Evolutionary conservation across 208 protist genomes (phyloP).

Genomic region (Leishmania lainsoni): DNA sequence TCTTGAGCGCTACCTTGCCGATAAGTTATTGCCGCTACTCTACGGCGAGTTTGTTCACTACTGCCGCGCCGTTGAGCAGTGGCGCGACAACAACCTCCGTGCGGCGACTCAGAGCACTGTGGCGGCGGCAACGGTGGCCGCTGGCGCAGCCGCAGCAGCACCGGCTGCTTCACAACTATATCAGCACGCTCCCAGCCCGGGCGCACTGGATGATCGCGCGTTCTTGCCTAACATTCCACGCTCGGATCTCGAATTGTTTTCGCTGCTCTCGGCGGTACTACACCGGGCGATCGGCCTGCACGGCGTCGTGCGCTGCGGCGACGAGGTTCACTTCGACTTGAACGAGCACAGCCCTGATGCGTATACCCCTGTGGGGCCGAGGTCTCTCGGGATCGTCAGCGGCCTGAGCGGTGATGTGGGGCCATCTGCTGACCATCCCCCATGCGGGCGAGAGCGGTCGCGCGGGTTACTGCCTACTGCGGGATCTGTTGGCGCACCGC

Average conservation of each 20-base stretch:
- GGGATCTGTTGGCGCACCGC: background rate
- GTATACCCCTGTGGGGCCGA: background rate
- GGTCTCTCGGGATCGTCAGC: background rate
- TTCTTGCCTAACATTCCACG: background rate
- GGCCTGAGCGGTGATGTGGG: background rate
- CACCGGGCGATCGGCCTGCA: background rate
- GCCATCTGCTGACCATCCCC: background rate
- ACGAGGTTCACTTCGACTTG: background rate
- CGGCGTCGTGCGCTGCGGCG: background rate
- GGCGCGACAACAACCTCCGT: background rate
- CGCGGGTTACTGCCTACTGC: background rate
- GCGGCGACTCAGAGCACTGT: no score
- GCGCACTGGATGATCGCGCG: background rate
- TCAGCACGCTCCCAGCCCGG: background rate
- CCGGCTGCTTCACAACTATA: background rate
- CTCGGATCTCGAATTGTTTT: background rate
- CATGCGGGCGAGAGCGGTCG: background rate
- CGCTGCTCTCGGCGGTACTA: background rate
- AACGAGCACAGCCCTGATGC: background rate
- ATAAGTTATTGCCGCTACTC: slow-evolving; percentile 2
- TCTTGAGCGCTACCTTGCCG: slow-evolving; percentile 6
- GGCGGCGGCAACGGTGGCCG: background rate
- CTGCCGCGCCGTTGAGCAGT: slow-evolving; percentile 6
- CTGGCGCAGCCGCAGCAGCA: no score
- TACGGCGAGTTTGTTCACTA: slow-evolving; percentile 6